Percentiles rank a stretch among this genome's conserved stretches.
Evolutionary conservation across 1,284 basidiomycete genomes (phyloP).

Genomic region (Thecaphora thlaspeos): DNA sequence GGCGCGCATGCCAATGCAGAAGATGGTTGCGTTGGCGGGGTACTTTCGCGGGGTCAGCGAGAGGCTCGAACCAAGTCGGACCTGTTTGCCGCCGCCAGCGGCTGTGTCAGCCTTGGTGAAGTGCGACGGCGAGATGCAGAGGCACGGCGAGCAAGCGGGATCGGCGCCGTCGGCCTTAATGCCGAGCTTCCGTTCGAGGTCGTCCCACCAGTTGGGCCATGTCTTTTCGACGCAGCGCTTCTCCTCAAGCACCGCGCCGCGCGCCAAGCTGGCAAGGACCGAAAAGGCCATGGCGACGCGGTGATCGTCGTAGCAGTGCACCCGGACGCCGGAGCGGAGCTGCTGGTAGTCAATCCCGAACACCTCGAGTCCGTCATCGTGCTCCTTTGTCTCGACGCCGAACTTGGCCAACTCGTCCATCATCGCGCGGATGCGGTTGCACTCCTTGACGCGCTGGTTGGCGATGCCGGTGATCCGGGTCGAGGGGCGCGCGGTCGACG

Average conservation of each 20-base stretch:
- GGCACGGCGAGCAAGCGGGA: constrained; percentile 57
- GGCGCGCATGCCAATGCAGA: constrained; percentile 94
- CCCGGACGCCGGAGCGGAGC: constrained; percentile 65
- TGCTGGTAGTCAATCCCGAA: constrained; percentile 71
- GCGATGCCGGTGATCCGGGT: constrained; percentile 92
- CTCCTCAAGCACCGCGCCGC: constrained; percentile 84
- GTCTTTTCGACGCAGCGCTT: constrained; percentile 99
- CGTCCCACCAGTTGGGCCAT: constrained; percentile 99
- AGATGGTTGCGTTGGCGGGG: constrained; percentile 67
- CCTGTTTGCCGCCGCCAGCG: constrained; percentile 25
- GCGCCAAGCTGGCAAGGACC: constrained; percentile 72
- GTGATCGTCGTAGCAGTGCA: constrained; percentile 97
- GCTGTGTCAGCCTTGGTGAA: constrained; percentile 23
- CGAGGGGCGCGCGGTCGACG: constrained; percentile 29
- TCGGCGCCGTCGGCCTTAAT: constrained; percentile 82
- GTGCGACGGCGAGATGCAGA: constrained; percentile 42
- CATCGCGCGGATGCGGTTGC: constrained; percentile 95
- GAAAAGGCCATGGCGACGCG: constrained; percentile 98
- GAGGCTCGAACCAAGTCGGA: constrained; percentile 16
- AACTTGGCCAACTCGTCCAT: constrained; percentile 94
- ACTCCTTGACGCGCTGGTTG: constrained; percentile 98
- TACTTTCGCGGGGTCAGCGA: constrained; percentile 49
- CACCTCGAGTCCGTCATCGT: constrained; percentile 89
- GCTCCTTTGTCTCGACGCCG: constrained; percentile 85
- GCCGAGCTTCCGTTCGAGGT: constrained; percentile 94